phyloP scores from a whole-genome alignment of 139 green algal genomes.

The Zygnema circumcarinatum region DNA sequence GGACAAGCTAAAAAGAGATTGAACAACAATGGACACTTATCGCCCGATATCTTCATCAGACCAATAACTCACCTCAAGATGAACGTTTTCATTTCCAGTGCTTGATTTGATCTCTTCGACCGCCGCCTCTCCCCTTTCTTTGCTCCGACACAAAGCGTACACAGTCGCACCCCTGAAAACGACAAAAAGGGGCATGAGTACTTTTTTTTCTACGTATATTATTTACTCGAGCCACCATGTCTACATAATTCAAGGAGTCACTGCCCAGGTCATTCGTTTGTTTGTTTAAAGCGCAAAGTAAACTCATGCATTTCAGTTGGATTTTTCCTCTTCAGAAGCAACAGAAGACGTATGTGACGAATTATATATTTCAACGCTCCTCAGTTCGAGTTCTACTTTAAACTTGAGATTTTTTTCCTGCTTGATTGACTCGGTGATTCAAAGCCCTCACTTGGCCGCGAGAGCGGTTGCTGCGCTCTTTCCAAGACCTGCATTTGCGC shows the following conservation, averaged over 20 bases:
- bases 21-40: not conserved
- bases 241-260: not conserved
- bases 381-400: no score
- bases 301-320: no score
- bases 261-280: no score
- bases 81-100: not conserved
- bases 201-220: not conserved
- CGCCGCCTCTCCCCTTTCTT: slow-evolving; percentile 40
- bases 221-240: not conserved
- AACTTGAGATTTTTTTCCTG: not conserved
- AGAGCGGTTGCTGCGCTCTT: slow-evolving; percentile 5
- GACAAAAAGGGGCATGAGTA: not conserved
- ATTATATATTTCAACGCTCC: no score
- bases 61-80: slow-evolving; percentile 22
- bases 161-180: slow-evolving; percentile 43
- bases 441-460: slow-evolving; percentile 26
- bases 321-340: no score
- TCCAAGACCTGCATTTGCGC: slow-evolving; percentile 60
- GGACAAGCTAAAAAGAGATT: not conserved
- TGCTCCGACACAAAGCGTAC: slow-evolving; percentile 55
- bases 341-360: no score
- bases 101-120: slow-evolving; percentile 16
- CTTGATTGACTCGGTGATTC: not conserved
- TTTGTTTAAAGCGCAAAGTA: no score
- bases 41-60: not conserved